Base-by-base conservation (phyloP, 139 green algal genomes). In the Pleodorina starrii region DNA sequence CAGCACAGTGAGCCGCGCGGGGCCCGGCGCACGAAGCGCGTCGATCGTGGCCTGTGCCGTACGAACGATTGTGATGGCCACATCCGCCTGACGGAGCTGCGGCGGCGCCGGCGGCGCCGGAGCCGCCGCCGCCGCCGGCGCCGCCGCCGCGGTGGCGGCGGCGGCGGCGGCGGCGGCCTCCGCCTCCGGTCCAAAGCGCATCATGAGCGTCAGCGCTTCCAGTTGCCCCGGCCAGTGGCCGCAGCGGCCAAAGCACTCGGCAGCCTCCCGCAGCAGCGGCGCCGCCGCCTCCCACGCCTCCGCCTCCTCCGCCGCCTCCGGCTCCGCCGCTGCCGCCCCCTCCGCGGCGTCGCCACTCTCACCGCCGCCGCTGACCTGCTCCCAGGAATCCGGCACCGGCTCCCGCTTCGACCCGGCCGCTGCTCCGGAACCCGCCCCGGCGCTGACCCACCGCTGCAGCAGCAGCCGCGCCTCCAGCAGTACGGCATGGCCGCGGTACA, bases 381-480 rank as follows among this genome's bases (percentile, higher is more conserved):
- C 69, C 36, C 69, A 77, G 14, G 36, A 77, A 21, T 48, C 69
- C 14, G 29, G 69, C 38, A 46, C 36, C 10, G 36, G 69, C 69
- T n/a, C 32, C 69, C 27, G 69, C 69, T 46, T 10, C 69, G 7
- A 19, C 12, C 11, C 69, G 25, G 35, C 29, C 69, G 19, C 38
- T 48, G 14, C 69, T 46, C 19, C 69, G 21, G 12, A 36, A 38
- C 63, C 63, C 32, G 63, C 68, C 46, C 36, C 72, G 42, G 9
- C n/a, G 43, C 38, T 27, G 9, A 42, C 60, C 80, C 60, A 77
- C 1, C 1, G 60, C 80, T 87, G 80, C 60, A 87, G 80, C 40
- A 78, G 16, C 80, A 87, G 63, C 42, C 80, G 42, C 12, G 80
- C 80, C n/a, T 87, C 80, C 60, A 87, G 60, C 43, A 87, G 80